These are phyloP conservation scores for Sugiyamaella xylanicola DNA, from an alignment of 1,139 yeast species.

Conservation along the genomic window DNA sequence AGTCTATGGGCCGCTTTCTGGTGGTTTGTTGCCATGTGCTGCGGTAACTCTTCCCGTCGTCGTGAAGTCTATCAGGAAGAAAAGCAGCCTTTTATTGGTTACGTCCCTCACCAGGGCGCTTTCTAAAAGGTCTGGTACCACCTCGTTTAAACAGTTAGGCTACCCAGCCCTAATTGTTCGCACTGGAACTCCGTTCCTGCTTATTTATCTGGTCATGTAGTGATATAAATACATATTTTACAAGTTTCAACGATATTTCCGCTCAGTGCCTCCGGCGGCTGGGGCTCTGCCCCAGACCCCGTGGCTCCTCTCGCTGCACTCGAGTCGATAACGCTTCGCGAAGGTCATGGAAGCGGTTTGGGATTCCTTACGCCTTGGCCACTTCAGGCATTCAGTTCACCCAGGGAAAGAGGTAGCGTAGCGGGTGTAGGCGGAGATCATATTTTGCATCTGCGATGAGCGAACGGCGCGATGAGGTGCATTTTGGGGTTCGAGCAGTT, in stretches of 20 bases:
- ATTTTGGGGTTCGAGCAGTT: conserved; percentile 2
- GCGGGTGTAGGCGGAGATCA: not conserved
- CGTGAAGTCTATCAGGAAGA: conserved; percentile 34
- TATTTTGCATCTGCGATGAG: not conserved
- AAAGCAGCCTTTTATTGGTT: conserved; percentile 38
- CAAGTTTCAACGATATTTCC: too few species aligned
- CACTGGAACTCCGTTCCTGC: conserved; percentile 1
- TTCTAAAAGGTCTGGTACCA: not conserved
- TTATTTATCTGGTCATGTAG: conserved; percentile 1
- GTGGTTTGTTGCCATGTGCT: conserved; percentile 49
- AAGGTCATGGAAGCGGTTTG: too few species aligned
- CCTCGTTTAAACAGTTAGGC: not conserved
- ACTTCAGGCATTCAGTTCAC: too few species aligned
- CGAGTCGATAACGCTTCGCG: not conserved
- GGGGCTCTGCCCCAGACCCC: not conserved
- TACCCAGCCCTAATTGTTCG: not conserved
- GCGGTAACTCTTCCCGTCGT: conserved; percentile 41
- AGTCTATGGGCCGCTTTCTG: conserved; percentile 45
- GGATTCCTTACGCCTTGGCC: too few species aligned
- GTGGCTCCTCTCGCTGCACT: not conserved
- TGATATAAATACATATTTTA: not conserved
- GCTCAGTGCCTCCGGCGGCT: not conserved
- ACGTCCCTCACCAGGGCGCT: conserved; percentile 29
- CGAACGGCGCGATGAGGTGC: conserved; percentile 8
- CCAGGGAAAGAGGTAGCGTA: not conserved